Evolutionary conservation across 2,329 filamentous ascomycete species (phyloP), one percentile per base, ranked within the genome.

Genomic region (Hypoxylon sp.): DNA sequence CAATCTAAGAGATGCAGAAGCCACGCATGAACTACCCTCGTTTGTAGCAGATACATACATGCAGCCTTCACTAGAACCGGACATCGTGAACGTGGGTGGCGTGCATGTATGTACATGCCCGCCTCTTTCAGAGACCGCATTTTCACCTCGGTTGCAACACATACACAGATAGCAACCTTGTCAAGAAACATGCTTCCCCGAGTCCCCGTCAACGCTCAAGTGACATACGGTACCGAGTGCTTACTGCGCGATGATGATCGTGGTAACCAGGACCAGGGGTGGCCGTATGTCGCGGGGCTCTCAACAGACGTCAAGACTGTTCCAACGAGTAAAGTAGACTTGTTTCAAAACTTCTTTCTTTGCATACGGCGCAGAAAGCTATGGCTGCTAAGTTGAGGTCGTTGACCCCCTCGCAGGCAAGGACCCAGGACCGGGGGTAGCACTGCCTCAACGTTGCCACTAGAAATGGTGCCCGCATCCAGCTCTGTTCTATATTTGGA

Each of bases 401-500:
- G 55, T 55, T 32, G 42, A 61, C 13, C 39, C 47, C 39, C 42
- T 50, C 47, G 24, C n/a, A 27, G n/a, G 19, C 21, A 48, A 19
- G 17, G 29, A 17, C n/a, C 46, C 47, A 48, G 48, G 57, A 19
- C 68, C 61, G 51, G 68, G 67, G 68, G 53, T 66, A 48, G 62
- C 68, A 70, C 65, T 70, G 68, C 68, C 68, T 68, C 68, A 66
- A 24, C 68, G 65, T 65, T 51, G 68, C 65, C 65, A 66, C 68
- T 37, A 69, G 54, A 60, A 47, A 55, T 35, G 21, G 31, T 39
- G 17, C 56, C 57, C 58, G 51, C 65, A 57, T 63, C 44, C 58
- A 65, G 65, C 62, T 69, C 51, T 56, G 54, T 70, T 68, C 68
- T 70, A 70, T 68, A 70, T 70, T 70, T 70, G 65, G 68, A 65